Evolutionary conservation across 768 basidiomycete genomes (phyloP), one percentile per base, ranked within the genome.

Genomic region (Russula vinacea): DNA sequence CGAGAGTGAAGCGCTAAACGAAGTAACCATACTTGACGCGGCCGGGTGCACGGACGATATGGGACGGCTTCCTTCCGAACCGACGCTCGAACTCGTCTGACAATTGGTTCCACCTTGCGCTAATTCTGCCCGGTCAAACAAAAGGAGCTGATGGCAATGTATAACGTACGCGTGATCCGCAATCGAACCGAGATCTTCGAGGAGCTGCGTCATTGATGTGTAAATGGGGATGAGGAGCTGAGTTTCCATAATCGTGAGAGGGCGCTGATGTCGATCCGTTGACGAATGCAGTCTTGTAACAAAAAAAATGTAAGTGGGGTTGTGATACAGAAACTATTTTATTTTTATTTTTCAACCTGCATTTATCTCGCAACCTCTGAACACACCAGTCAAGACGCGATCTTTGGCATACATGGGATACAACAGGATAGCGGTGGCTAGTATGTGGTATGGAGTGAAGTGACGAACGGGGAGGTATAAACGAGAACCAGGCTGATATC

Each of bases 41-140:
- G 8, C 91, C 91, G 1, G 90, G 91, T 6, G 91, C 90, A 70
- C 90, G 78, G 8, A 83, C 83, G 69, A 92, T 89, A 67, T 86
- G 86, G 5, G 82, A 77, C 14, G 90, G 89, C 58, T 81, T 83
- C 65, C 79, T 78, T 6, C 87, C 87, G 68, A 89, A 92, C 62
- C 84, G 79, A 59, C 71, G 75, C 69, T 81, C 76, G 72, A 89
- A 92, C 69, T 88, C 81, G 29, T 79, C 76, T 1, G 80, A 79
- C 42, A 92, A 45, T 22, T 22, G n/a, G n/a, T 22, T 45, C 44
- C n/a, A 91, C 50, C 86, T 79, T 53, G 75, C 75, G 22, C 79
- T 82, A 55, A 10, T 4, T 14, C 17, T 42, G 14, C 17, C 35
- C 8, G 5, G 51, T 35, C 29, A 58, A 24, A 5, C 9, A 44